Base-by-base conservation (phyloP, 2,329 filamentous ascomycete species). In the Talaromyces atroroseus region DNA sequence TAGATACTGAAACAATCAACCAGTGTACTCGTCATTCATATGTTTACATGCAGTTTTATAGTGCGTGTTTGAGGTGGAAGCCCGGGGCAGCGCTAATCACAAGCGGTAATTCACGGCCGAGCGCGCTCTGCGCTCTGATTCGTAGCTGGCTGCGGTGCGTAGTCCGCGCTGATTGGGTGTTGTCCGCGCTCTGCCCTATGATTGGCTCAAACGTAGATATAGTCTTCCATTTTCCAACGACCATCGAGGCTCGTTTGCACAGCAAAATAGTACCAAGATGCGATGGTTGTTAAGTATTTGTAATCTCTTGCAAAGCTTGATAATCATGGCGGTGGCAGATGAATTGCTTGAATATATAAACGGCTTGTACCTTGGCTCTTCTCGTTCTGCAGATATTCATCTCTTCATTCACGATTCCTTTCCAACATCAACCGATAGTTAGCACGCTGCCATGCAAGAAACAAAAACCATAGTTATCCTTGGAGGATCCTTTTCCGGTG, bases 391-490 rank as follows among this genome's bases (percentile, higher is more conserved):
- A 7, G 18, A 42, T 44, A 23, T 20, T 12, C 2, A 20, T 8
- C 5, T 11, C 26, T 29, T 21, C 11, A 44, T 5, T 52, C 24
- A 45, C 12, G 5, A 21, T 52, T 10, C 14, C 24, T 45, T 52
- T 52, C n/a, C 18, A 21, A 46, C 4, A 48, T 26, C 12, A 48
- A 44, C 20, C 18, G 20, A 23, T 21, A 21, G 40, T 3, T 14
- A 44, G 40, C 32, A 36, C 32, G 20, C 20, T 12, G 11, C 18
- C 21, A 21, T 24, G 21, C 44, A 10, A 46, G 23, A 53, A 1
- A 57, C 53, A 49, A 57, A 57, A 45, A 52, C 55, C 18, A 45
- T 57, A 29, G 18, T 57, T 6, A 57, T 57, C 20, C 49, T 57
- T 3, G 55, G 55, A 53, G 55, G 49, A 26, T 49, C 49, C 1